Percentiles rank a stretch among this genome's conserved stretches.
These are phyloP conservation scores for Morella rubra DNA, from an alignment of 306 rosid species.

Conservation along the genomic window DNA sequence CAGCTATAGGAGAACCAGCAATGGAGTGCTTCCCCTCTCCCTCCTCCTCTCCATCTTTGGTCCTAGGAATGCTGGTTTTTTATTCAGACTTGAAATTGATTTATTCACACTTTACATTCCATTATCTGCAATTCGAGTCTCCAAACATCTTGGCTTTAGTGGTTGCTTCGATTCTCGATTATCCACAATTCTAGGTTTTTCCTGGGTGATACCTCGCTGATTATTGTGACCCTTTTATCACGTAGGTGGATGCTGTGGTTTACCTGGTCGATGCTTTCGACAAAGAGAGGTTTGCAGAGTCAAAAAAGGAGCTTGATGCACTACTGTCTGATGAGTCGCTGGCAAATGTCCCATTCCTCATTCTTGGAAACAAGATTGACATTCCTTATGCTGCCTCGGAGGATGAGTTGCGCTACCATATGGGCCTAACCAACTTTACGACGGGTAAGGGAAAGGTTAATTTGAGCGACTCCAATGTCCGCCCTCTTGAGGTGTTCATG, in stretches of 20 bases:
- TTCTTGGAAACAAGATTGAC: constrained; percentile 85
- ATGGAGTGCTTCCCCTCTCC: too few species aligned
- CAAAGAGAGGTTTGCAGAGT: constrained; percentile 67
- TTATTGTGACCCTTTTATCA: not conserved
- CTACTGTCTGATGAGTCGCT: constrained; percentile 70
- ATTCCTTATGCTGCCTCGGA: constrained; percentile 76
- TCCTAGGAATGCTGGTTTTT: too few species aligned
- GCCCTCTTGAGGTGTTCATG: constrained; percentile 86
- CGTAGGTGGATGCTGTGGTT: constrained; percentile 78
- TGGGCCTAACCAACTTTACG: constrained; percentile 72
- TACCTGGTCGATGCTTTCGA: constrained; percentile 78
- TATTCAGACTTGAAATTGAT: too few species aligned
- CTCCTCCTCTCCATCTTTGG: too few species aligned
- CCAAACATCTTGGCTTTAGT: too few species aligned
- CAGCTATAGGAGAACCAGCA: too few species aligned
- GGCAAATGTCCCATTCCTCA: constrained; percentile 66
- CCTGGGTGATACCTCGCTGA: constrained; percentile 1
- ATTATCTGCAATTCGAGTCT: too few species aligned
- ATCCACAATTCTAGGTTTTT: too few species aligned
- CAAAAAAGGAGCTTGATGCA: constrained; percentile 77
- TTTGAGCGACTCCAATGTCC: constrained; percentile 58
- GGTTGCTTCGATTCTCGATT: too few species aligned
- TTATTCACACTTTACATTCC: too few species aligned
- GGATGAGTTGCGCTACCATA: constrained; percentile 61
- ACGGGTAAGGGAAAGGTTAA: constrained; percentile 79